Evolutionary conservation across 495 filamentous ascomycete genomes (phyloP), one percentile per base, ranked within the genome.

Genomic region (Trypethelium eluteriae): DNA sequence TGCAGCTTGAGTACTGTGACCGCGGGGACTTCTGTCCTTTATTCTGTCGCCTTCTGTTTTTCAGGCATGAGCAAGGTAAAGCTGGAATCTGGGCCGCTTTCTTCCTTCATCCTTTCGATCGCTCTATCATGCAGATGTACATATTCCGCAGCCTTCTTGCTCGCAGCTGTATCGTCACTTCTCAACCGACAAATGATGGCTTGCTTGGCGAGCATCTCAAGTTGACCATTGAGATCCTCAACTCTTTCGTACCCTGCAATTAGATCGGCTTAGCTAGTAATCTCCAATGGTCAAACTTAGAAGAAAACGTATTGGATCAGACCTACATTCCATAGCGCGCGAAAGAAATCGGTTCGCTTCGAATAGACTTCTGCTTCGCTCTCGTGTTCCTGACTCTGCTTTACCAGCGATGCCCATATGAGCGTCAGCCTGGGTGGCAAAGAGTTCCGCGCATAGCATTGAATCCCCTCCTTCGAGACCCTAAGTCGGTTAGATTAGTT

Each of bases 161-260:
- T 90, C 1, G 90, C 85, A 70, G 89, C 74, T 18, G 81, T 83
- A 63, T 82, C 76, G 68, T 96, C 88, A 3, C 90, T 91, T 34
- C 88, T 80, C 9, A 89, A 78, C 74, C 87, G 86, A 83, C 90
- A 89, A 49, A 96, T 81, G 9, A 88, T 88, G 16, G 90, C 89
- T 75, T 92, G 93, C 78, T 93, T 93, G 2, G 89, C 89, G 79
- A 95, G 84, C 85, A 90, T 87, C 78, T 92, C 89, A 73, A 88
- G 88, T 75, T 90, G 88, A 44, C 86, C 89, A 32, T 81, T 76
- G 18, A 88, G 79, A 77, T 96, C 91, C 73, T 91, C 88, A 39
- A 93, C 81, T 38, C 82, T 81, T 49, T 89, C 85, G 69, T 83
- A 95, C 65, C 89, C 84, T 72, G 82, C 76, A 63, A 77, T 75